Conservation (phyloP, 2,329 filamentous ascomycete species). For the Monosporascus cannonballus region DNA sequence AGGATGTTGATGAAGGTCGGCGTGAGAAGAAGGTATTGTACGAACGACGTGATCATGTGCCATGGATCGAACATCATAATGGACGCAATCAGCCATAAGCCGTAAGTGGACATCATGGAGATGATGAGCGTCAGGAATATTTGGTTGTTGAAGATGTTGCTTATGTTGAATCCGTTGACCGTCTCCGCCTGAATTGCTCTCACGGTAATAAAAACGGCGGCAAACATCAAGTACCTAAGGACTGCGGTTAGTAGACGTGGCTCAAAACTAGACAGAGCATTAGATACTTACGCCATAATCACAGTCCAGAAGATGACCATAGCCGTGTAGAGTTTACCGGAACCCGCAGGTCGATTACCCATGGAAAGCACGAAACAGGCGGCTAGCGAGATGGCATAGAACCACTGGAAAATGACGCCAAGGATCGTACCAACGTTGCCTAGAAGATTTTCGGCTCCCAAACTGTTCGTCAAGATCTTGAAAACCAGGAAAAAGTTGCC, state of each 20-base stretch:
- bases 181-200: constrained; percentile 73
- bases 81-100: constrained; percentile 87
- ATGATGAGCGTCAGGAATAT: constrained; percentile 93
- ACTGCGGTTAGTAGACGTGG: constrained; percentile 15
- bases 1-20: constrained; percentile 98
- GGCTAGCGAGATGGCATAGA: constrained; percentile 85
- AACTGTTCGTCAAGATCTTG: constrained; percentile 85
- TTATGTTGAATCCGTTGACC: constrained; percentile 59
- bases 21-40: constrained; percentile 91
- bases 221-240: constrained; percentile 79
- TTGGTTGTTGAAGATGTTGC: constrained; percentile 74
- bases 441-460: constrained; percentile 64
- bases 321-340: constrained; percentile 86
- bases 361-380: constrained; percentile 93
- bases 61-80: constrained; percentile 96
- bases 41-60: constrained; percentile 96
- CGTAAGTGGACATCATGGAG: constrained; percentile 84
- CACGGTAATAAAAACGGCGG: constrained; percentile 89
- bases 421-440: constrained; percentile 74
- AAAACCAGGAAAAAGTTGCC: constrained; percentile 99
- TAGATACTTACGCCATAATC: constrained; percentile 72
- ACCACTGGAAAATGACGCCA: constrained; percentile 89
- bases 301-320: constrained; percentile 99
- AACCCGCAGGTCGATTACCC: constrained; percentile 91
- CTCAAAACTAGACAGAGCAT: background rate